phyloP scores from a whole-genome alignment of 257 asterid species.

The Solanum raphanifolium region DNA sequence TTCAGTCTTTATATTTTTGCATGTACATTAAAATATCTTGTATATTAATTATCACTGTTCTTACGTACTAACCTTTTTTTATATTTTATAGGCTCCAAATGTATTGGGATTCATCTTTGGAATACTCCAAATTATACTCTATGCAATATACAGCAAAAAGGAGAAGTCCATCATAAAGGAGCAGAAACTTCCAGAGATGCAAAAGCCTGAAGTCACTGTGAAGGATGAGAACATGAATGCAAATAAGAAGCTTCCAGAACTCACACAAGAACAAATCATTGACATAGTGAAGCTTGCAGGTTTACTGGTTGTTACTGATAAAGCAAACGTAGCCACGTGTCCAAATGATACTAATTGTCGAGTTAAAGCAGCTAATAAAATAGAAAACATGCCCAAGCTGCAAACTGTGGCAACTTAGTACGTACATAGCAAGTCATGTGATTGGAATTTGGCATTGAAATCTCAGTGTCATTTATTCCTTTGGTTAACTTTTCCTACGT shows the following conservation, averaged over 20 bases:
- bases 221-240: background rate
- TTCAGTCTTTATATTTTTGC: too few species aligned
- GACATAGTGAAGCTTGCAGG: slow-evolving; percentile 35
- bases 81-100: slow-evolving; percentile 30
- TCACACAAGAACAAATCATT: slow-evolving; percentile 25
- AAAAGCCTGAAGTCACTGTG: slow-evolving; percentile 1
- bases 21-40: background rate
- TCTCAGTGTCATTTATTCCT: background rate
- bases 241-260: slow-evolving; percentile 14
- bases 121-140: slow-evolving; percentile 45
- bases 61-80: background rate
- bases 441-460: background rate
- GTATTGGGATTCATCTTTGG: slow-evolving; percentile 48
- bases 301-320: slow-evolving; percentile 28
- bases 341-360: background rate
- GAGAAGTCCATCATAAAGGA: background rate
- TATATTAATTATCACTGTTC: background rate
- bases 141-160: slow-evolving; percentile 22
- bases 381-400: background rate
- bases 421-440: background rate
- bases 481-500: background rate
- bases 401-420: background rate
- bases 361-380: background rate
- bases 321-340: slow-evolving; percentile 11
- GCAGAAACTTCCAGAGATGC: slow-evolving; percentile 10